phyloP scores from a whole-genome alignment of 2,329 filamentous ascomycete species.

The Cadophora gregata region DNA sequence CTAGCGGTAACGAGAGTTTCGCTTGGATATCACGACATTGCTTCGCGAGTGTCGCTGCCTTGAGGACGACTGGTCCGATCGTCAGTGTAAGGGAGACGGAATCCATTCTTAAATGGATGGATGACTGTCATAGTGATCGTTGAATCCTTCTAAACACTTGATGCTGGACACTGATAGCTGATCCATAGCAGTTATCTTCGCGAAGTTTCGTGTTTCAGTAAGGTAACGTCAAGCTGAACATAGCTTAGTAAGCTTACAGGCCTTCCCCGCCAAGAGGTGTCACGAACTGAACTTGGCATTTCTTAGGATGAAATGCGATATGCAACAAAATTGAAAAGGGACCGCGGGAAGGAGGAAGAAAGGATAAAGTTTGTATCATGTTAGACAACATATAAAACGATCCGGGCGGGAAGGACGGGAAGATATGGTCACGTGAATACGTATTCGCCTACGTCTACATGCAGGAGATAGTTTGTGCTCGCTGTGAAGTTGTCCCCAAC shows the following conservation, averaged over 20 bases:
- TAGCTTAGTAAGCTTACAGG: conserved; percentile 5
- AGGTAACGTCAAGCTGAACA: neutral
- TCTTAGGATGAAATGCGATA: neutral
- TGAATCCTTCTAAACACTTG: neutral
- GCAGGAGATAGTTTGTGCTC: too few species aligned
- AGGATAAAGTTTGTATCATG: too few species aligned
- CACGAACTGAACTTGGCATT: neutral
- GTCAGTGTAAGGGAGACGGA: neutral
- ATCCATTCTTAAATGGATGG: neutral
- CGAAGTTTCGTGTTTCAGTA: neutral
- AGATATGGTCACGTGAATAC: too few species aligned
- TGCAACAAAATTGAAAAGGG: neutral
- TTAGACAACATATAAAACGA: too few species aligned
- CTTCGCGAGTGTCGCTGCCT: conserved; percentile 14
- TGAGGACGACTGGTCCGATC: conserved; percentile 4
- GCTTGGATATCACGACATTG: conserved; percentile 12
- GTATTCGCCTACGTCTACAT: too few species aligned
- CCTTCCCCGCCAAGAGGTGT: neutral
- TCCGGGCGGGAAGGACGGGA: too few species aligned
- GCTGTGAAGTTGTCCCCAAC: too few species aligned
- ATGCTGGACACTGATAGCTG: neutral
- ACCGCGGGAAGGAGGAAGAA: too few species aligned
- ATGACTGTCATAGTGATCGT: neutral
- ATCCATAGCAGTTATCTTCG: neutral
- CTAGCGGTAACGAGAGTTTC: neutral